Conservation (phyloP, 352 stramenopile genomes). For the Phytophthora niederhauseri region DNA sequence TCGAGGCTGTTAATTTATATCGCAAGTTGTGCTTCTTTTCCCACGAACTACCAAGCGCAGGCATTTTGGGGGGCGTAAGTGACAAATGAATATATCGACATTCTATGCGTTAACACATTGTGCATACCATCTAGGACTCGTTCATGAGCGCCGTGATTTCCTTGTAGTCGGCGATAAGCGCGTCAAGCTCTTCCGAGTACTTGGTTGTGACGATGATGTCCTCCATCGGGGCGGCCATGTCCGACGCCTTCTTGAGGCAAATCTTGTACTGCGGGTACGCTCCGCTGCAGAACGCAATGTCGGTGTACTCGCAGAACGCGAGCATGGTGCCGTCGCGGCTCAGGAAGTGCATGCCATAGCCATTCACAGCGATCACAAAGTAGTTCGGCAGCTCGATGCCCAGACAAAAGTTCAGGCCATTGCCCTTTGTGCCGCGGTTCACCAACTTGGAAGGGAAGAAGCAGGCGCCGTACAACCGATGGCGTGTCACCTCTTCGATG, state of each 20-base stretch:
- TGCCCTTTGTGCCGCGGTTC: constrained; percentile 39
- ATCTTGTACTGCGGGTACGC: constrained; percentile 76
- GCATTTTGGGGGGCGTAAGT: neutral
- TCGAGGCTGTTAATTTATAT: constrained; percentile 26
- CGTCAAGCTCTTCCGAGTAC: constrained; percentile 67
- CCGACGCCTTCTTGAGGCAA: constrained; percentile 51
- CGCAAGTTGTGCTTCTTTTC: constrained; percentile 4
- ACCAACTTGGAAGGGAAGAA: constrained; percentile 89
- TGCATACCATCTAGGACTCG: constrained; percentile 40
- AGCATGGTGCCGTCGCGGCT: constrained; percentile 68
- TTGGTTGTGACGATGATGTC: constrained; percentile 76
- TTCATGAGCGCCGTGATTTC: constrained; percentile 75
- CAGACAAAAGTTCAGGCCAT: constrained; percentile 34
- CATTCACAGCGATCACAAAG: constrained; percentile 90
- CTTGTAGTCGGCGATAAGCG: constrained; percentile 75
- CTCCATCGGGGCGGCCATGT: constrained; percentile 42
- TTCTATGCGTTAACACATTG: constrained; percentile 35
- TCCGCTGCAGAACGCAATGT: constrained; percentile 63
- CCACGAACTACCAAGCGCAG: neutral
- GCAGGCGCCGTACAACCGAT: constrained; percentile 86
- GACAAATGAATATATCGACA: constrained; percentile 34
- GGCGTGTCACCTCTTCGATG: constrained; percentile 81
- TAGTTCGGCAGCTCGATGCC: constrained; percentile 82
- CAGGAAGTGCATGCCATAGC: constrained; percentile 92
- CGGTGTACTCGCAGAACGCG: constrained; percentile 66